Evolutionary conservation across 768 basidiomycete genomes (phyloP).

Genomic region (Russula ochroleuca): DNA sequence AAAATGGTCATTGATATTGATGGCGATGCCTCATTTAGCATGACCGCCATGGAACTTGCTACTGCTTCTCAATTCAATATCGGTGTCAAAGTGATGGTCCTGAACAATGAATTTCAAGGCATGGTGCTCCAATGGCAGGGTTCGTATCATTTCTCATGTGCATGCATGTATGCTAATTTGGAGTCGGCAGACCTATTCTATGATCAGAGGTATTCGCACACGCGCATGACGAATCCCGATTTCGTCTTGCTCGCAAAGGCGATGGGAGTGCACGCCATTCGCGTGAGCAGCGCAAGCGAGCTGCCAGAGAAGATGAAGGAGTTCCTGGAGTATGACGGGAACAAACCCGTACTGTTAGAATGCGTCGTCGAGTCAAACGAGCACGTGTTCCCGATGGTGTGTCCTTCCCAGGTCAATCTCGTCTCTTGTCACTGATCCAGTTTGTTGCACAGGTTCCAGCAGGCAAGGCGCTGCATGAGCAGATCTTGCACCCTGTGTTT

Average conservation of each 20-base stretch:
- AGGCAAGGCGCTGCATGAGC: slow-evolving; percentile 92
- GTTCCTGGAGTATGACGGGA: slow-evolving; percentile 90
- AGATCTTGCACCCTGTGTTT: slow-evolving; percentile 65
- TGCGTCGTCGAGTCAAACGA: slow-evolving; percentile 79
- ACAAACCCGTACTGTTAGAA: slow-evolving; percentile 86
- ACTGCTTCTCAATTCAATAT: slow-evolving; percentile 90
- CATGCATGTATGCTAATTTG: background rate
- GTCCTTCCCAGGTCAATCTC: slow-evolving; percentile 24
- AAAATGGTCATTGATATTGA: slow-evolving; percentile 96
- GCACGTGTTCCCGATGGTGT: slow-evolving; percentile 89
- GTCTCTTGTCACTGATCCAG: slow-evolving; percentile 26
- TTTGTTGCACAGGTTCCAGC: slow-evolving; percentile 63
- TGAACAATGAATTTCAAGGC: slow-evolving; percentile 98
- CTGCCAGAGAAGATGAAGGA: slow-evolving; percentile 97
- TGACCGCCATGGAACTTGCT: slow-evolving; percentile 99
- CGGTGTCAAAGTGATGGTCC: slow-evolving; percentile 88
- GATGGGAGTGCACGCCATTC: slow-evolving; percentile 90
- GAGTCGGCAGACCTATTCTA: slow-evolving; percentile 78
- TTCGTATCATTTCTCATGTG: slow-evolving; percentile 34
- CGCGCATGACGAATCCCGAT: slow-evolving; percentile 92
- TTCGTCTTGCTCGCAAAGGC: slow-evolving; percentile 85
- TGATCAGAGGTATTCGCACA: slow-evolving; percentile 94
- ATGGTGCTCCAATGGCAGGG: slow-evolving; percentile 99
- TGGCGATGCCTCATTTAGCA: slow-evolving; percentile 96
- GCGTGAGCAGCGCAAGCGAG: slow-evolving; percentile 64